These are phyloP conservation scores for Nectriaceae sp. DNA, from an alignment of 2,329 filamentous ascomycete species.

Conservation along the genomic window DNA sequence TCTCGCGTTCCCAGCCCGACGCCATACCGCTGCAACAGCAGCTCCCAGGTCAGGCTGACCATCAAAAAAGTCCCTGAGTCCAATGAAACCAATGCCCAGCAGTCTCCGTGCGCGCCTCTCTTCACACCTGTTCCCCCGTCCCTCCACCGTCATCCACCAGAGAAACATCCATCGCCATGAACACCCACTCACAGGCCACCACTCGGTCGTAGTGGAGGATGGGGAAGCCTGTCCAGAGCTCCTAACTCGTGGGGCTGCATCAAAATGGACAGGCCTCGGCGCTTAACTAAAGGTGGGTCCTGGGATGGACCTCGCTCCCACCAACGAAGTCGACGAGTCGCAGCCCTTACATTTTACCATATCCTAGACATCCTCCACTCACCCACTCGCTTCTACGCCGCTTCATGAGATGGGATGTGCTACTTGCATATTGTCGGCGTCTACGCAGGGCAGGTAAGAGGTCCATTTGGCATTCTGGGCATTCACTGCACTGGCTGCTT, in stretches of 20 bases:
- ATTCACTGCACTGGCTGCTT: no score
- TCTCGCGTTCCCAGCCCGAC: no score
- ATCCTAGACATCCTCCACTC: not conserved
- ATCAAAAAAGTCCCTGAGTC: no score
- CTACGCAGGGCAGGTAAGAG: no score
- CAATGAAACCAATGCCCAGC: not conserved
- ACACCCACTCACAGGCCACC: constrained; percentile 21
- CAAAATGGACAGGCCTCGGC: constrained; percentile 54
- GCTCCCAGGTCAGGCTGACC: no score
- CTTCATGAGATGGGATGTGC: not conserved
- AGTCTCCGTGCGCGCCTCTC: not conserved
- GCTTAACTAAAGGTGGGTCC: constrained; percentile 51
- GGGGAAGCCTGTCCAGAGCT: constrained; percentile 13
- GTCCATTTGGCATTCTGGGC: no score
- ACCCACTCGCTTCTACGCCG: not conserved
- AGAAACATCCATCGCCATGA: constrained; percentile 9
- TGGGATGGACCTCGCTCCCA: constrained; percentile 39
- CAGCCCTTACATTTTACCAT: not conserved
- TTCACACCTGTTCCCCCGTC: not conserved
- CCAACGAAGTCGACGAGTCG: constrained; percentile 30
- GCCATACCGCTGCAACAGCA: no score
- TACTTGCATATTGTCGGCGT: not conserved
- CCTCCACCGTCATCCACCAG: constrained; percentile 11
- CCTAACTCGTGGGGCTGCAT: constrained; percentile 47
- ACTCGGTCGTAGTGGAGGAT: constrained; percentile 24